Conservation (phyloP, 1,284 basidiomycete genomes). For the Ganoderma lucidum region DNA sequence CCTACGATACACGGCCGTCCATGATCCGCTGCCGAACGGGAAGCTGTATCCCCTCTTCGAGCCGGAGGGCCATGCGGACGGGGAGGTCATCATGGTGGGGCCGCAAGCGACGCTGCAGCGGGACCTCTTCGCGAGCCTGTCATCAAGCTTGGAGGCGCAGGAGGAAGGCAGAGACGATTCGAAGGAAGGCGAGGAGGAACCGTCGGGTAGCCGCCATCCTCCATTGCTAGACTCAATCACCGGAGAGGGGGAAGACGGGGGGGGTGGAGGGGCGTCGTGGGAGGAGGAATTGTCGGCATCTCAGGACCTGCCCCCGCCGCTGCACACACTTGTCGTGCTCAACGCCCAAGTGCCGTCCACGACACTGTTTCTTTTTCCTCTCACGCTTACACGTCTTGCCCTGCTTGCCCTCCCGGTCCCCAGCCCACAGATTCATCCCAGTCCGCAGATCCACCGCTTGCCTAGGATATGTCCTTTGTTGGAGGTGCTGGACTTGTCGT, state of each 20-base stretch:
- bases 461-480: constrained; percentile 68
- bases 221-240: not conserved
- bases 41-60: constrained; percentile 59
- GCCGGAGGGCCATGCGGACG: constrained; percentile 58
- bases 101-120: constrained; percentile 54
- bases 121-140: constrained; percentile 46
- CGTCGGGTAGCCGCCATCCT: not conserved
- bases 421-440: constrained; percentile 53
- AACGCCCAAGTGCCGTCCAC: constrained; percentile 43
- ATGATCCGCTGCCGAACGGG: constrained; percentile 56
- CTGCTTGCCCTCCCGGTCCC: constrained; percentile 55
- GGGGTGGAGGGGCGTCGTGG: constrained; percentile 31
- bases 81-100: constrained; percentile 70
- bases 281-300: constrained; percentile 31
- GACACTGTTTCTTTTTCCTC: constrained; percentile 58
- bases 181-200: constrained; percentile 18
- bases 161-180: constrained; percentile 38
- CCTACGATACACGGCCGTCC: constrained; percentile 62
- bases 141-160: constrained; percentile 36
- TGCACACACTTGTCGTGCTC: constrained; percentile 44
- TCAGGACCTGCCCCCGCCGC: constrained; percentile 28
- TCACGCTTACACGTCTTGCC: constrained; percentile 63
- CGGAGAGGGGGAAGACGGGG: not conserved
- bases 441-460: constrained; percentile 59
- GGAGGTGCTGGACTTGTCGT: constrained; percentile 71